phyloP scores from a whole-genome alignment of 2,329 filamentous ascomycete genomes.

The Parastagonospora avenae region DNA sequence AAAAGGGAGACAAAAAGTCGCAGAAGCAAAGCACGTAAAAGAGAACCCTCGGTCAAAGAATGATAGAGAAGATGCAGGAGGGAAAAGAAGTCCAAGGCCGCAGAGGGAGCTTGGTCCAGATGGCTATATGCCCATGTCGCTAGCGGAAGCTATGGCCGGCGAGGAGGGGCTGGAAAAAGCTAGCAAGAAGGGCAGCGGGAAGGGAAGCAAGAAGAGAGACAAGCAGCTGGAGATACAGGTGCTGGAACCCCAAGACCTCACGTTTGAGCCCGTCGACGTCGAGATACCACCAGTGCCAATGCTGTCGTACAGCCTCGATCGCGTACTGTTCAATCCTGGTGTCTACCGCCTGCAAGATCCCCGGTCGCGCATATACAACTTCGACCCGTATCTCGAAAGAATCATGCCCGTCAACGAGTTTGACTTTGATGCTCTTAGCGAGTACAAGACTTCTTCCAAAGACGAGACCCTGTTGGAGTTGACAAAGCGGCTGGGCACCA shows the following conservation, averaged over 20 bases:
- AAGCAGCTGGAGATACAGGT: constrained; percentile 29
- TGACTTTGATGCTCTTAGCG: constrained; percentile 83
- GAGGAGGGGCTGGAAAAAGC: not conserved
- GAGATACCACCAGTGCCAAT: constrained; percentile 62
- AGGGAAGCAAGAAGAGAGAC: constrained; percentile 8
- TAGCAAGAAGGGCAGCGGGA: constrained; percentile 2
- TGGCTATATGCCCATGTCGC: constrained; percentile 9
- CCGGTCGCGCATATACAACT: constrained; percentile 88
- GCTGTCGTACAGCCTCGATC: constrained; percentile 76
- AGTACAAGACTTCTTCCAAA: constrained; percentile 90
- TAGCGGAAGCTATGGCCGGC: constrained; percentile 31
- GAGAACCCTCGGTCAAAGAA: not conserved
- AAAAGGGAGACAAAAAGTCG: not conserved
- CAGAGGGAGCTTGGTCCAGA: not conserved
- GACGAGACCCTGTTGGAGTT: constrained; percentile 74
- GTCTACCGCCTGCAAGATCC: constrained; percentile 92
- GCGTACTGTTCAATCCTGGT: constrained; percentile 89
- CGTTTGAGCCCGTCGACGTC: constrained; percentile 47
- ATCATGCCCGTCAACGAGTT: constrained; percentile 96
- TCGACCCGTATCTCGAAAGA: constrained; percentile 88
- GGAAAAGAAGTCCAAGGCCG: not conserved
- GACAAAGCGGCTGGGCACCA: constrained; percentile 69
- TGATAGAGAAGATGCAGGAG: not conserved
- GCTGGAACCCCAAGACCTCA: constrained; percentile 34
- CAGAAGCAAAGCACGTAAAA: not conserved